Evolutionary conservation across 148 eudicot species (phyloP).

Genomic region (Fagopyrum homotropicum): DNA sequence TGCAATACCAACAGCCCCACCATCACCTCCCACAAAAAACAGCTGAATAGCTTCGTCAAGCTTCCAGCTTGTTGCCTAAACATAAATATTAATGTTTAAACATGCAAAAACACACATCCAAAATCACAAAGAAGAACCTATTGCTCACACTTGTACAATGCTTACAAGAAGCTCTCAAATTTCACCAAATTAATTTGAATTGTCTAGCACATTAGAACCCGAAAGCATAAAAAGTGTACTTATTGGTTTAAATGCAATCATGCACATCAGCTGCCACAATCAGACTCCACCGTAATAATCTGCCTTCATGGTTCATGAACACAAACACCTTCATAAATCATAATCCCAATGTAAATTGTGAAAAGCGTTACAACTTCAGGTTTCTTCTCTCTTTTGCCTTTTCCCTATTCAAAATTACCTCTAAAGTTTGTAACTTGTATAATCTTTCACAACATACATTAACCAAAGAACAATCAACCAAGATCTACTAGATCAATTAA

Average conservation of each 20-base stretch:
- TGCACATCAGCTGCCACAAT: background rate
- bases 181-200: background rate
- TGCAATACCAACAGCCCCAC: constrained; percentile 36
- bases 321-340: background rate
- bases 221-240: background rate
- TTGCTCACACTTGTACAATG: background rate
- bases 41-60: constrained; percentile 98
- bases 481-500: constrained; percentile 4
- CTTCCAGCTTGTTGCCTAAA: constrained; percentile 94
- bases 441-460: background rate
- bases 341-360: no score
- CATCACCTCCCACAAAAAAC: constrained; percentile 78
- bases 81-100: background rate
- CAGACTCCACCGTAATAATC: background rate
- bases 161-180: background rate
- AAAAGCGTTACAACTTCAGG: background rate
- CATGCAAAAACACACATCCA: background rate
- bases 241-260: background rate
- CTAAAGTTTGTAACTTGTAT: background rate
- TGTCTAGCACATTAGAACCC: background rate
- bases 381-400: background rate
- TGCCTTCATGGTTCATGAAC: background rate
- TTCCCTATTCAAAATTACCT: background rate
- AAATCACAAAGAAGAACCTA: constrained; percentile 1
- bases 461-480: background rate